A percentile compares a stretch with the other conserved stretches of the same genome.
phyloP scores from a whole-genome alignment of 345 rosid genomes.

The Salix brachista region DNA sequence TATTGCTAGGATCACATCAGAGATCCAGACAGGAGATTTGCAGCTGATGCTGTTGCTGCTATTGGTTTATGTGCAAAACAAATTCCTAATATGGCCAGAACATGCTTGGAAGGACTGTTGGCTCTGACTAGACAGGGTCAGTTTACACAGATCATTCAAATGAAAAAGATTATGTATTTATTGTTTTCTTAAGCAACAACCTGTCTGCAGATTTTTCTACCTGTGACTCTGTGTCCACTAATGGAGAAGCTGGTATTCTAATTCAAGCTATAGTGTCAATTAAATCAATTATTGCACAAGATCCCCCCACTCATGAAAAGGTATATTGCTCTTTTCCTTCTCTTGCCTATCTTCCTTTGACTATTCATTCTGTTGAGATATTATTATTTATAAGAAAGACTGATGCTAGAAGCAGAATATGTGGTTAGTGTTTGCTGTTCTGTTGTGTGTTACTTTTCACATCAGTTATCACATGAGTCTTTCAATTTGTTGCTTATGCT shows the following conservation, averaged over 20 bases:
- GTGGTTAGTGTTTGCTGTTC: background rate
- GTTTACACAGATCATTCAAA: background rate
- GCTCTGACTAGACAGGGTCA: constrained; percentile 62
- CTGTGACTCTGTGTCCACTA: constrained; percentile 36
- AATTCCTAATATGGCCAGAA: constrained; percentile 60
- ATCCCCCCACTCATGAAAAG: constrained; percentile 75
- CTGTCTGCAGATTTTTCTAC: constrained; percentile 54
- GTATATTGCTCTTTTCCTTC: constrained; percentile 32
- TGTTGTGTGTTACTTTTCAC: background rate
- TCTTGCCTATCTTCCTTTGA: background rate
- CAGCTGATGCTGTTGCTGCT: constrained; percentile 82
- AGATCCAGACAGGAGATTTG: constrained; percentile 88
- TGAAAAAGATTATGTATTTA: background rate
- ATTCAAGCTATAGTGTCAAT: constrained; percentile 74
- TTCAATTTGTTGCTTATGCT: too few species aligned
- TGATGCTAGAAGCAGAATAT: background rate
- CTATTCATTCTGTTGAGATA: constrained; percentile 9
- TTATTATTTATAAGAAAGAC: constrained; percentile 6
- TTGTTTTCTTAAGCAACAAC: constrained; percentile 20
- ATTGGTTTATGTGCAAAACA: constrained; percentile 76
- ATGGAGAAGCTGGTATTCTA: constrained; percentile 67
- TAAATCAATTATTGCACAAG: constrained; percentile 66
- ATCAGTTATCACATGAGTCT: too few species aligned
- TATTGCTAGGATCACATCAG: constrained; percentile 74
- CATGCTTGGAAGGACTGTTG: constrained; percentile 72